A percentile compares a stretch with the other conserved stretches of the same genome.
Evolutionary conservation across 163 green algal species (phyloP).

Genomic region (Coccomyxa subellipsoidea): DNA sequence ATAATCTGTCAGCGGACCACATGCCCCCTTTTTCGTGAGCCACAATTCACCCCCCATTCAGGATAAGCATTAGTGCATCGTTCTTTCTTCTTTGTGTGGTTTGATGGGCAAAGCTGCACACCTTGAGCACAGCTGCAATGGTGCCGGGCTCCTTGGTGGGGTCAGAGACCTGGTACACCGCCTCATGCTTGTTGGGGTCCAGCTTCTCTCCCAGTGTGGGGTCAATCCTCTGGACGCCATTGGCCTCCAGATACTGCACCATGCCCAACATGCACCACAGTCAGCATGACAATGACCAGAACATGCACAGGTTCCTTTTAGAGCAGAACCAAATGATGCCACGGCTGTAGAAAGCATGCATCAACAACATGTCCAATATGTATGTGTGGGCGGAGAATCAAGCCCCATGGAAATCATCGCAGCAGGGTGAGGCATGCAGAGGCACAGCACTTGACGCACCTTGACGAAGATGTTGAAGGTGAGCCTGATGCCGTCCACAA

Average conservation of each 20-base stretch:
- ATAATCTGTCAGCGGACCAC: neutral
- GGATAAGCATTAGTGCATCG: no score
- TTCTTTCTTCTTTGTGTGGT: no score
- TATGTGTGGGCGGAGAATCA: no score
- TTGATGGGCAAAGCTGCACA: no score
- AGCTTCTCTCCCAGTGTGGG: constrained; percentile 73
- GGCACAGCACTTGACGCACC: neutral
- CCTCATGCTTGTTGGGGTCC: constrained; percentile 90
- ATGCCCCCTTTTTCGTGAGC: no score
- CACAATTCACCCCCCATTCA: no score
- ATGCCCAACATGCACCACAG: neutral
- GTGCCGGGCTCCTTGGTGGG: constrained; percentile 67
- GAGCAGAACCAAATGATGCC: no score
- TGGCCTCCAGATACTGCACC: constrained; percentile 63
- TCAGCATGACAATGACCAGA: no score
- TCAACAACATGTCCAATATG: no score
- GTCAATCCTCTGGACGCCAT: constrained; percentile 60
- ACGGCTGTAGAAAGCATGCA: no score
- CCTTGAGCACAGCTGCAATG: constrained; percentile 84
- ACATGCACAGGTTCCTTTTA: no score
- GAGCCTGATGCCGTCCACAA: neutral
- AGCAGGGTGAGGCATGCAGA: neutral
- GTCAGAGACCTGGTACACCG: constrained; percentile 85
- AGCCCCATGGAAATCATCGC: no score
- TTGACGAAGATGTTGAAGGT: neutral